Evolutionary conservation across 2,329 filamentous ascomycete genomes (phyloP).

Genomic region (Xylariaceae sp.): DNA sequence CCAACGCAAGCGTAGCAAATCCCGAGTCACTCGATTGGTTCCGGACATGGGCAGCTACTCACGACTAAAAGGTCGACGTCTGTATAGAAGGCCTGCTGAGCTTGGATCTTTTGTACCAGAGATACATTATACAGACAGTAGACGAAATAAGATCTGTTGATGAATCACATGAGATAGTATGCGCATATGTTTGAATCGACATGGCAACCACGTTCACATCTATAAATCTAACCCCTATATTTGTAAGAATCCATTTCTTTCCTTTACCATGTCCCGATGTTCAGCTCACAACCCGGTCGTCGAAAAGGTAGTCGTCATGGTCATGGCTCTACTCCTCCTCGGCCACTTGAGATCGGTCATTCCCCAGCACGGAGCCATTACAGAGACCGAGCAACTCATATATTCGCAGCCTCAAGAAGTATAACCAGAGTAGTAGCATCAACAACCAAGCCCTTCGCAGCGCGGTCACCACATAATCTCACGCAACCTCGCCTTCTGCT

Average conservation of each 20-base stretch:
- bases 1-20: slow-evolving; percentile 90
- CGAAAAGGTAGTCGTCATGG: no score
- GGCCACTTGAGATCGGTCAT: background rate
- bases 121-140: background rate
- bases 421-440: no score
- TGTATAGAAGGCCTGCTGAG: background rate
- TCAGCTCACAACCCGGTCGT: background rate
- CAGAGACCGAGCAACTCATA: no score
- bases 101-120: background rate
- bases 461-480: slow-evolving; percentile 42
- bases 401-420: no score
- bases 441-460: no score
- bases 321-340: no score
- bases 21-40: slow-evolving; percentile 87
- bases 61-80: slow-evolving; percentile 1
- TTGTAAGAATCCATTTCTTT: background rate
- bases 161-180: background rate
- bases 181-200: background rate
- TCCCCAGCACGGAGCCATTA: background rate
- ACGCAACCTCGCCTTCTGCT: slow-evolving; percentile 55
- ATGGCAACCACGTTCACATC: background rate
- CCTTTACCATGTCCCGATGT: background rate
- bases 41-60: slow-evolving; percentile 59
- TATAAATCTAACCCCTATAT: background rate
- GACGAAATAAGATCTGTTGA: background rate